Evolutionary conservation across 23 red algal species (phyloP).

Genomic region (Gracilariopsis chorda): DNA sequence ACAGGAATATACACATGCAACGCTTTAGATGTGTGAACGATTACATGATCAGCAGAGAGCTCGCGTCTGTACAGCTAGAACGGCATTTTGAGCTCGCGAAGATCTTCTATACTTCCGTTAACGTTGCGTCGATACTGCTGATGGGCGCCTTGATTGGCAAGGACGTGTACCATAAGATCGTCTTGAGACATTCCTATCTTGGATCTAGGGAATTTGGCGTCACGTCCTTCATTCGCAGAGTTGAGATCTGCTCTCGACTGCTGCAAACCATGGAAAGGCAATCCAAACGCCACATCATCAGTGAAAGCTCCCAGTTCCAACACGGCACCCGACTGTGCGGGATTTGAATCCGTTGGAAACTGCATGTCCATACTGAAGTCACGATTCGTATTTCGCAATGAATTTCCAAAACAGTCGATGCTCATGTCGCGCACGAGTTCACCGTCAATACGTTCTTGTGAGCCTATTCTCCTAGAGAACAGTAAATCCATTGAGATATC

Average conservation of each 20-base stretch:
- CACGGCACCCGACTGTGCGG: neutral
- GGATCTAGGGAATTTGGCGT: constrained; percentile 4
- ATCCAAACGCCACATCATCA: constrained; percentile 28
- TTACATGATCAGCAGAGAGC: too few species aligned
- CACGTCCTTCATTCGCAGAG: neutral
- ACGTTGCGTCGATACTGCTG: constrained; percentile 32
- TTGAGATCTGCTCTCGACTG: neutral
- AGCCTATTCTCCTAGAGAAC: neutral
- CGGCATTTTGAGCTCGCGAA: constrained; percentile 38
- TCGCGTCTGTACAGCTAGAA: constrained; percentile 26
- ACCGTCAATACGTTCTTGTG: neutral
- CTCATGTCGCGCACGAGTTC: constrained; percentile 62
- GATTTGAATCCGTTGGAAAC: constrained; percentile 4
- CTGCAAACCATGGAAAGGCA: neutral
- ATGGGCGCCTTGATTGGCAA: neutral
- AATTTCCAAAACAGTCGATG: constrained; percentile 57
- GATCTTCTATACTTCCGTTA: constrained; percentile 57
- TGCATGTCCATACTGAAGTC: constrained; percentile 72
- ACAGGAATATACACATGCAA: constrained; percentile 22
- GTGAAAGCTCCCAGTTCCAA: constrained; percentile 26
- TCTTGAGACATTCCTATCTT: constrained; percentile 44
- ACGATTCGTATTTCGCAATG: constrained; percentile 18
- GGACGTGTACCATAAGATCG: constrained; percentile 51
- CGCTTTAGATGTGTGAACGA: too few species aligned
- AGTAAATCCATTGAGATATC: constrained; percentile 62